phyloP scores from a whole-genome alignment of 1,139 yeast species.

The Pichia sp. region DNA sequence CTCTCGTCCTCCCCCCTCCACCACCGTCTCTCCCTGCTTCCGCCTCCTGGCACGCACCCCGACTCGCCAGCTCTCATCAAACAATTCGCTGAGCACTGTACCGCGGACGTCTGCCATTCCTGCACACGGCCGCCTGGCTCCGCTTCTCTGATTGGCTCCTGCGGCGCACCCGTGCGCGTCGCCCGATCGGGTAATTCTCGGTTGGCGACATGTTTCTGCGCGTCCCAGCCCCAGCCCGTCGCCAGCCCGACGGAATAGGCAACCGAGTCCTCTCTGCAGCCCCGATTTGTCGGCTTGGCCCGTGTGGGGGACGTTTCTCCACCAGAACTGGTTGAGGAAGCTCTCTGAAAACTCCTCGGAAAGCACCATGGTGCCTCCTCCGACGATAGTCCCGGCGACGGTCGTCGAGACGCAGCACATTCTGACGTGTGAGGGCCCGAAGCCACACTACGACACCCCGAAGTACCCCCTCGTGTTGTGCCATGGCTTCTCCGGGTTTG shows the following conservation, averaged over 20 bases:
- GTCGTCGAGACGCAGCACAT: background rate
- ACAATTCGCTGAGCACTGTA: background rate
- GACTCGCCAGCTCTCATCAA: no score
- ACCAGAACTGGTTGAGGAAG: no score
- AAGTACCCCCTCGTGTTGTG: constrained; percentile 25
- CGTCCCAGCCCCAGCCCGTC: background rate
- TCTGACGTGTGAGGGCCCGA: background rate
- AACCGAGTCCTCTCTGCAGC: no score
- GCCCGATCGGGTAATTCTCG: constrained; percentile 2
- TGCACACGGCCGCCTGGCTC: background rate
- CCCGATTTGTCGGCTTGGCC: no score
- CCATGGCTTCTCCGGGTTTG: constrained; percentile 28
- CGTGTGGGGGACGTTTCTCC: no score
- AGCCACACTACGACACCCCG: constrained; percentile 23
- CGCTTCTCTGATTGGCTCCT: constrained; percentile 1
- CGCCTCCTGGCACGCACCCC: no score
- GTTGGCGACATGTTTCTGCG: background rate
- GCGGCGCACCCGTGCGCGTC: background rate
- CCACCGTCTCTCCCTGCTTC: background rate
- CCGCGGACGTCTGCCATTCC: background rate
- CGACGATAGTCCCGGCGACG: background rate
- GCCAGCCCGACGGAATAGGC: no score
- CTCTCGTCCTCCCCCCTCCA: background rate
- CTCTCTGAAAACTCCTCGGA: no score
- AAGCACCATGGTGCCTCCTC: background rate